phyloP scores from a whole-genome alignment of 768 basidiomycete genomes.

The Pleurotus platypus region DNA sequence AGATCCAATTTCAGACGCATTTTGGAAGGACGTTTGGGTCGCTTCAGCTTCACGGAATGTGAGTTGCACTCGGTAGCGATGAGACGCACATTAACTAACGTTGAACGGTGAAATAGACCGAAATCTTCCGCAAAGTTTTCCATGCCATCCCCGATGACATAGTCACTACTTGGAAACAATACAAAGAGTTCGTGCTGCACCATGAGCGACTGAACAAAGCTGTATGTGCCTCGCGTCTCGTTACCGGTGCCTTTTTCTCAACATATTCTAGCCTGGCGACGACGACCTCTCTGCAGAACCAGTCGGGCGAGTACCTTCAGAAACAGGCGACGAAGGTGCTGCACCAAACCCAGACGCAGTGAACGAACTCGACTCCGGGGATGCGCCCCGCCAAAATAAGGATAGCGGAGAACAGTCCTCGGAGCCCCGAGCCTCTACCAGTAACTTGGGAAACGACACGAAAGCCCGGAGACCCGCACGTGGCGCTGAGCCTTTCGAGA shows the following conservation, averaged over 20 bases:
- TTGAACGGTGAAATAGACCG: constrained; percentile 74
- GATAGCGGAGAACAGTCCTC: constrained; percentile 27
- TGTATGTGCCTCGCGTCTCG: constrained; percentile 34
- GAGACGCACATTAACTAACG: constrained; percentile 9
- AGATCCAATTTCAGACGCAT: constrained; percentile 82
- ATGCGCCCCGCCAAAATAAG: constrained; percentile 19
- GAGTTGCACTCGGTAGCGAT: constrained; percentile 22
- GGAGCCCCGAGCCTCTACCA: constrained; percentile 17
- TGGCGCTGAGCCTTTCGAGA: constrained; percentile 70
- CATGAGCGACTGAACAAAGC: constrained; percentile 73
- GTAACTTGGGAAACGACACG: constrained; percentile 23
- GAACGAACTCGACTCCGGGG: constrained; percentile 23
- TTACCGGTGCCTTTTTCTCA: constrained; percentile 6
- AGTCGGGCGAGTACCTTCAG: constrained; percentile 55
- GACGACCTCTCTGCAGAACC: constrained; percentile 38
- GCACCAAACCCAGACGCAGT: constrained; percentile 23
- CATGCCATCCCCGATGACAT: constrained; percentile 90
- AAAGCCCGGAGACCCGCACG: constrained; percentile 34
- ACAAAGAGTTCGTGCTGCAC: constrained; percentile 75
- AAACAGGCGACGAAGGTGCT: constrained; percentile 41
- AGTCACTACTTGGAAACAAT: constrained; percentile 94
- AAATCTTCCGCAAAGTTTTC: constrained; percentile 94
- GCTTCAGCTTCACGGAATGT: constrained; percentile 88
- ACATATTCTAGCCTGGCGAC: constrained; percentile 29
- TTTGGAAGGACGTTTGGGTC: constrained; percentile 91